Conservation (phyloP, 495 filamentous ascomycete species). For the Corynascus novoguineensis region DNA sequence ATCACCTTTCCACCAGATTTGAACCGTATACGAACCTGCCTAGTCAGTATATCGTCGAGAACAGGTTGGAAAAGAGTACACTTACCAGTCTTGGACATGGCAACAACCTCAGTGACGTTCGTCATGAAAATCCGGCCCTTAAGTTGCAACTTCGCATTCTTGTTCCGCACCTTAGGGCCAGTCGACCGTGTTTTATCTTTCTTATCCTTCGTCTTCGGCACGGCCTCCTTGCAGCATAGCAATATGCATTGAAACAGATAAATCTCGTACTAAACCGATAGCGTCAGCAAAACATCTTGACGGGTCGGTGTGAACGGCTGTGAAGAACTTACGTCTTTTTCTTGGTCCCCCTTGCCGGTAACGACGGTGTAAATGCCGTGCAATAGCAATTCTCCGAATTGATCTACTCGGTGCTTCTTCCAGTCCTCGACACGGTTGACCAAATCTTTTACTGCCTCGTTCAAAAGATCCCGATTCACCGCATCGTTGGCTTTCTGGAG, state of each 20-base stretch:
- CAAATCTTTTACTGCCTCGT: conserved; percentile 74
- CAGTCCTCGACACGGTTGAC: conserved; percentile 88
- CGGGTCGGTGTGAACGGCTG: not conserved
- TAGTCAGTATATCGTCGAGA: conserved; percentile 22
- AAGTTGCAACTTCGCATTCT: conserved; percentile 79
- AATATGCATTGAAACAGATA: conserved; percentile 95
- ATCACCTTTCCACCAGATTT: conserved; percentile 98
- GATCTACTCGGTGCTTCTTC: conserved; percentile 86
- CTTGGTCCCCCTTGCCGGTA: conserved; percentile 72
- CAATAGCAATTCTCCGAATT: conserved; percentile 82
- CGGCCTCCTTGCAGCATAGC: conserved; percentile 94
- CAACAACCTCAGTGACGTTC: conserved; percentile 91
- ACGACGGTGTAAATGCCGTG: conserved; percentile 92
- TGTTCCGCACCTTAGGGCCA: conserved; percentile 56
- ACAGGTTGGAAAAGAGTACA: conserved; percentile 10
- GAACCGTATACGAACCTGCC: conserved; percentile 81
- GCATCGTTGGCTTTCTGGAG: conserved; percentile 82
- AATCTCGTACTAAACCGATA: conserved; percentile 72
- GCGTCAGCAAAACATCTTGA: conserved; percentile 14
- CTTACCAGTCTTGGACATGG: conserved; percentile 74
- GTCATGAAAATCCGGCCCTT: conserved; percentile 99
- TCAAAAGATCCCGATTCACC: conserved; percentile 76
- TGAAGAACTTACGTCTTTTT: conserved; percentile 68
- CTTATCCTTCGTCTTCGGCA: conserved; percentile 73
- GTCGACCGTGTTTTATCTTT: conserved; percentile 52